A percentile compares a stretch with the other conserved stretches of the same genome.
phyloP scores from a whole-genome alignment of 129 eudicot species.

The Centella asiatica region DNA sequence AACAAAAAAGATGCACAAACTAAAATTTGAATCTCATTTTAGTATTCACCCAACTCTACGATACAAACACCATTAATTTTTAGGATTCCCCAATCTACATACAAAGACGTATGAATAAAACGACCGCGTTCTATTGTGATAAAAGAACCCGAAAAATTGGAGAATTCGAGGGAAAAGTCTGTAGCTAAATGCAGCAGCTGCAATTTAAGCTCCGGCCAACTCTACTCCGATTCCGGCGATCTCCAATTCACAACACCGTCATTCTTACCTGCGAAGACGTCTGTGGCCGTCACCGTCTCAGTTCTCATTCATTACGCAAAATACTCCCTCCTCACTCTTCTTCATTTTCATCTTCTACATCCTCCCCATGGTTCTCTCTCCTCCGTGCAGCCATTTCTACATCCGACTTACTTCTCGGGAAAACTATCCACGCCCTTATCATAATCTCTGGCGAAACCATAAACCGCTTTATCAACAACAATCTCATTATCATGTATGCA shows the following conservation, averaged over 20 bases:
- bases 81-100: too few species aligned
- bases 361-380: conserved; percentile 33
- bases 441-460: conserved; percentile 21
- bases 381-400: conserved; percentile 30
- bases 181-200: conserved; percentile 12
- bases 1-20: too few species aligned
- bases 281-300: neutral
- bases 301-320: neutral
- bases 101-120: too few species aligned
- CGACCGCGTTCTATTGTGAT: too few species aligned
- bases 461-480: conserved; percentile 28
- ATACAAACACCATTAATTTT: too few species aligned
- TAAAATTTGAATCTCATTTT: too few species aligned
- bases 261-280: neutral
- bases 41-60: too few species aligned
- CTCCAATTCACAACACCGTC: neutral
- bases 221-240: conserved; percentile 5
- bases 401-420: conserved; percentile 22
- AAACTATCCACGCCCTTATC: conserved; percentile 27
- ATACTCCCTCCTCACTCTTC: conserved; percentile 5
- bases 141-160: neutral
- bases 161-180: conserved; percentile 5
- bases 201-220: neutral
- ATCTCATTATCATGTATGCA: conserved; percentile 26
- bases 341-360: conserved; percentile 25